phyloP scores from a whole-genome alignment of 257 asterid species.

The Cordia subcordata region DNA sequence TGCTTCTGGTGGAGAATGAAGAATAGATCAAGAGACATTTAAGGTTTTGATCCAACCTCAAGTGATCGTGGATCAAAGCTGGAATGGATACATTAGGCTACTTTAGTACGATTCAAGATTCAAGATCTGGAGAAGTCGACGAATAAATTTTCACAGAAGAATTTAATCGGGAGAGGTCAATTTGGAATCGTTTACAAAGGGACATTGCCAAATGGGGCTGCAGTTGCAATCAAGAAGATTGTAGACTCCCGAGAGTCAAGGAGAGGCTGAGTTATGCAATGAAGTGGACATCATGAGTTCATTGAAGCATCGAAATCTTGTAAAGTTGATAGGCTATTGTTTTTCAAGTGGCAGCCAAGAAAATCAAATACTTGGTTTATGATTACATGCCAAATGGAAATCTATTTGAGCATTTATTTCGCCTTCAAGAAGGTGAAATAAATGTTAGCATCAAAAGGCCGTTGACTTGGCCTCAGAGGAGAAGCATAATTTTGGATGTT shows the following conservation, averaged over 20 bases:
- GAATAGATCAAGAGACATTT: not conserved
- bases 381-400: slow-evolving; percentile 62
- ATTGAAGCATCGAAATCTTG: slow-evolving; percentile 52
- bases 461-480: slow-evolving; percentile 52
- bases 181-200: slow-evolving; percentile 58
- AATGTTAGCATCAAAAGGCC: slow-evolving; percentile 2
- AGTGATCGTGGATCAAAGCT: slow-evolving; percentile 20
- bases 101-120: slow-evolving; percentile 28
- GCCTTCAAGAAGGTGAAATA: slow-evolving; percentile 4
- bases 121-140: slow-evolving; percentile 50
- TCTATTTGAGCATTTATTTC: slow-evolving; percentile 35
- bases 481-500: slow-evolving; percentile 52
- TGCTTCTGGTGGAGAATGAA: slow-evolving; percentile 19
- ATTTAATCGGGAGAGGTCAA: slow-evolving; percentile 50
- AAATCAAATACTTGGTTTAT: slow-evolving; percentile 42
- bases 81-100: slow-evolving; percentile 46
- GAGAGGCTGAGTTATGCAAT: slow-evolving; percentile 35
- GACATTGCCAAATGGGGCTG: slow-evolving; percentile 35
- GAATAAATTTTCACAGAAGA: slow-evolving; percentile 35
- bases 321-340: slow-evolving; percentile 49
- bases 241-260: slow-evolving; percentile 31
- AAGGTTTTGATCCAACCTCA: slow-evolving; percentile 9
- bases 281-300: slow-evolving; percentile 54
- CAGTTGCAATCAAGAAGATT: slow-evolving; percentile 50
- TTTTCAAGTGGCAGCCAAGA: slow-evolving; percentile 18